These are phyloP conservation scores for Fraxinus ornus DNA, from an alignment of 305 asterid species.

Conservation along the genomic window DNA sequence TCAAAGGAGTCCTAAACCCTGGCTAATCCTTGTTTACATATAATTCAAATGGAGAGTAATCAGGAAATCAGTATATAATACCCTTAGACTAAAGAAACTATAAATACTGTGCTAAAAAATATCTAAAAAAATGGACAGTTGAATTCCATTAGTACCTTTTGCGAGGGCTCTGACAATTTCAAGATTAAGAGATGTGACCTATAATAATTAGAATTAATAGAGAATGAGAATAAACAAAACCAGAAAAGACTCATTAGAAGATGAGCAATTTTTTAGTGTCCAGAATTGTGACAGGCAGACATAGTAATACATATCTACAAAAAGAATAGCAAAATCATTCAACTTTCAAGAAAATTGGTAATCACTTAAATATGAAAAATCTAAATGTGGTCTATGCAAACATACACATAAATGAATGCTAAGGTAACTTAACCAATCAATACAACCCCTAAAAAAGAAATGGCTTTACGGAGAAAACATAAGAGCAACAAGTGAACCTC, in stretches of 20 bases:
- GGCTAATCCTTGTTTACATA: neutral
- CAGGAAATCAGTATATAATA: neutral
- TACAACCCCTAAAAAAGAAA: neutral
- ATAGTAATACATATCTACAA: neutral
- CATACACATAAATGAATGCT: neutral
- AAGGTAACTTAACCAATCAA: neutral
- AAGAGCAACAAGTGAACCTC: neutral
- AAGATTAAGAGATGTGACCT: slow-evolving; percentile 92
- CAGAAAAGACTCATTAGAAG: slow-evolving; percentile 2
- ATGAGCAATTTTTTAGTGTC: neutral
- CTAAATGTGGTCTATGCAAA: neutral
- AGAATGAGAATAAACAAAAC: neutral
- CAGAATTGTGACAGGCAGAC: neutral
- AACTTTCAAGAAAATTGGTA: neutral
- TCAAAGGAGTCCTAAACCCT: neutral
- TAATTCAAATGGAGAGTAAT: neutral
- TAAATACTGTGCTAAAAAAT: neutral
- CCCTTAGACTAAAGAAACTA: neutral
- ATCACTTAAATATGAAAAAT: neutral
- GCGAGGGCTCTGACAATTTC: slow-evolving; percentile 92
- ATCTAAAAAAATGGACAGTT: neutral
- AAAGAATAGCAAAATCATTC: neutral
- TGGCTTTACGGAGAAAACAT: neutral
- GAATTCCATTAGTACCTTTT: slow-evolving; percentile 50
- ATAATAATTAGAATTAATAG: slow-evolving; percentile 27